These are phyloP conservation scores for Rhodotorula sp. DNA, from an alignment of 1,284 basidiomycete genomes.

Conservation along the genomic window DNA sequence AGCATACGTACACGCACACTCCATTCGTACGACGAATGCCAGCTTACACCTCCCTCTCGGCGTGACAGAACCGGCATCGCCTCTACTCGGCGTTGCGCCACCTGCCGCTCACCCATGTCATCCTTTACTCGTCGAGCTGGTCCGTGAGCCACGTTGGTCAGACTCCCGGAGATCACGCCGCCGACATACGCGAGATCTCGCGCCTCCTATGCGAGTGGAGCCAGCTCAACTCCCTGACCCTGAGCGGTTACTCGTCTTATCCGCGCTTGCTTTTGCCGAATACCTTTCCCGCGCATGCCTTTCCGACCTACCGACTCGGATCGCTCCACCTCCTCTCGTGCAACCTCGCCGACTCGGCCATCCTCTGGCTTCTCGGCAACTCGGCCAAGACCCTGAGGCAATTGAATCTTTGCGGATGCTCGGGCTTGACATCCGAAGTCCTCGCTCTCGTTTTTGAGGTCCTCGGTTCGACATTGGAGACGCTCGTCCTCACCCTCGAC, in stretches of 20 bases:
- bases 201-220: constrained; percentile 6
- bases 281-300: not conserved
- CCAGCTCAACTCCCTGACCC: constrained; percentile 3
- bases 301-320: constrained; percentile 11
- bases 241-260: constrained; percentile 9
- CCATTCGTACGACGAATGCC: too few relatives aligned
- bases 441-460: constrained; percentile 5
- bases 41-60: too few relatives aligned
- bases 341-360: constrained; percentile 1
- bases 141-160: not conserved
- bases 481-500: constrained; percentile 12
- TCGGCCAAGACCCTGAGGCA: not conserved
- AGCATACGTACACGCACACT: too few relatives aligned
- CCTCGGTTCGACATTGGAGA: constrained; percentile 4
- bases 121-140: constrained; percentile 5
- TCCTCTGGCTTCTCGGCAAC: constrained; percentile 21
- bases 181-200: constrained; percentile 12
- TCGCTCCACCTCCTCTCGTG: constrained; percentile 10
- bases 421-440: not conserved
- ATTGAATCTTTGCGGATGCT: constrained; percentile 3
- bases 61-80: constrained; percentile 5
- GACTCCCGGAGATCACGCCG: not conserved
- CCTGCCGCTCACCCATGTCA: not conserved
- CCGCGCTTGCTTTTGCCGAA: not conserved
- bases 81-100: constrained; percentile 12